These are phyloP conservation scores for Agroathelia rolfsii DNA, from an alignment of 1,284 basidiomycete species.

Conservation along the genomic window DNA sequence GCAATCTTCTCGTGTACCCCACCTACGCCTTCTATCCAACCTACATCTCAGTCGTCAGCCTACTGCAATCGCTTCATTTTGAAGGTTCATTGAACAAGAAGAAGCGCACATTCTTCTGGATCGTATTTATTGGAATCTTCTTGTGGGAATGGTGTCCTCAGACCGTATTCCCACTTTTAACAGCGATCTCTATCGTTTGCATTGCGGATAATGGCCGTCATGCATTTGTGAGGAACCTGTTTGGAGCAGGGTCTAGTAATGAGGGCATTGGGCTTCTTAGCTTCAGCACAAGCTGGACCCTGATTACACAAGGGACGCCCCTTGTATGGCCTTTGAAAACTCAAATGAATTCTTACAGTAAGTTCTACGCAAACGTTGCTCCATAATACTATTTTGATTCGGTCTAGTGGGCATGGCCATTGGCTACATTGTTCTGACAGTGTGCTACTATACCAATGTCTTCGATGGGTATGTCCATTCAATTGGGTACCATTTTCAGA, in stretches of 20 bases:
- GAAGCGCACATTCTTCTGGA: constrained; percentile 49
- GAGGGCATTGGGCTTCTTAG: constrained; percentile 41
- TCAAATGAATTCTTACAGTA: constrained; percentile 33
- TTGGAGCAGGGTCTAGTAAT: constrained; percentile 42
- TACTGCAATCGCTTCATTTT: constrained; percentile 47
- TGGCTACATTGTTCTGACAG: constrained; percentile 36
- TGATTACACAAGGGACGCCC: constrained; percentile 43
- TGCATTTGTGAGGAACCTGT: constrained; percentile 36
- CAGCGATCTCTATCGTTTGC: constrained; percentile 41
- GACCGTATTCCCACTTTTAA: constrained; percentile 26
- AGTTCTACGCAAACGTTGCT: constrained; percentile 8
- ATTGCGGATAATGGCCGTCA: constrained; percentile 37
- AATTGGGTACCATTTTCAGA: constrained; percentile 18
- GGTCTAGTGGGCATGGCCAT: constrained; percentile 35
- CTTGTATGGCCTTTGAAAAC: constrained; percentile 42
- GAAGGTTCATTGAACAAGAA: constrained; percentile 39
- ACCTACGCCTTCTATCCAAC: constrained; percentile 34
- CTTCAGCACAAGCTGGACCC: constrained; percentile 41
- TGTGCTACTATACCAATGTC: constrained; percentile 37
- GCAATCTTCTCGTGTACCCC: constrained; percentile 32
- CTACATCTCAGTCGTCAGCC: constrained; percentile 35
- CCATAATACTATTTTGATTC: constrained; percentile 2
- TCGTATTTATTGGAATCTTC: constrained; percentile 38
- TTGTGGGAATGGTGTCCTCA: constrained; percentile 42
- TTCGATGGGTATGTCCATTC: constrained; percentile 39